Evolutionary conservation across 768 basidiomycete genomes (phyloP).

Genomic region (Pleurotus salmoneostramineus): DNA sequence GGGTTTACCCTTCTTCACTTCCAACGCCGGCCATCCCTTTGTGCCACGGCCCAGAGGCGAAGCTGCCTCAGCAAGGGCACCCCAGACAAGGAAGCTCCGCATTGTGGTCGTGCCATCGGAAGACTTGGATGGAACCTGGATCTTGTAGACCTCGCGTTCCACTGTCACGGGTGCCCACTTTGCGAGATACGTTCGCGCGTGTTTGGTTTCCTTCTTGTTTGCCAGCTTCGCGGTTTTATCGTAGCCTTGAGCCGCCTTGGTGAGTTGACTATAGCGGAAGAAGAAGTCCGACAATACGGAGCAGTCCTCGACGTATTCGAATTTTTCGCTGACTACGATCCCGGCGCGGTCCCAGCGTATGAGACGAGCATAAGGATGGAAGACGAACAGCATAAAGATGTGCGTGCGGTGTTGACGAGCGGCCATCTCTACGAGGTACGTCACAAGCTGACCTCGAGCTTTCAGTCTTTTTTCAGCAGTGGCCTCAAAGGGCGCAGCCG

Average conservation of each 20-base stretch:
- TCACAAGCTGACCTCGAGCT: conserved; percentile 19
- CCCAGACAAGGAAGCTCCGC: background rate
- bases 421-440: conserved; percentile 15
- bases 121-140: background rate
- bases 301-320: conserved; percentile 16
- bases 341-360: conserved; percentile 29
- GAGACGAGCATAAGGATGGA: conserved; percentile 20
- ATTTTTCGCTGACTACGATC: conserved; percentile 20
- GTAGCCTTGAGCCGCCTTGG: background rate
- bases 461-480: background rate
- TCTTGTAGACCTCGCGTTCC: background rate
- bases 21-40: conserved; percentile 14
- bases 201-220: background rate
- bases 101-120: background rate
- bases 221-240: background rate
- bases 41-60: conserved; percentile 15
- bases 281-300: conserved; percentile 19
- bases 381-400: conserved; percentile 22
- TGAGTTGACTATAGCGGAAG: conserved; percentile 12
- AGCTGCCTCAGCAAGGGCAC: background rate
- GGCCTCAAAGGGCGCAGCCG: background rate
- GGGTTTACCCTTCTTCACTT: conserved; percentile 1
- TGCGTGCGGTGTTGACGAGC: conserved; percentile 22
- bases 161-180: background rate
- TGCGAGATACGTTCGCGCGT: background rate